Base-by-base conservation (phyloP, 768 basidiomycete genomes). In the Boletus vermiculosoides region DNA sequence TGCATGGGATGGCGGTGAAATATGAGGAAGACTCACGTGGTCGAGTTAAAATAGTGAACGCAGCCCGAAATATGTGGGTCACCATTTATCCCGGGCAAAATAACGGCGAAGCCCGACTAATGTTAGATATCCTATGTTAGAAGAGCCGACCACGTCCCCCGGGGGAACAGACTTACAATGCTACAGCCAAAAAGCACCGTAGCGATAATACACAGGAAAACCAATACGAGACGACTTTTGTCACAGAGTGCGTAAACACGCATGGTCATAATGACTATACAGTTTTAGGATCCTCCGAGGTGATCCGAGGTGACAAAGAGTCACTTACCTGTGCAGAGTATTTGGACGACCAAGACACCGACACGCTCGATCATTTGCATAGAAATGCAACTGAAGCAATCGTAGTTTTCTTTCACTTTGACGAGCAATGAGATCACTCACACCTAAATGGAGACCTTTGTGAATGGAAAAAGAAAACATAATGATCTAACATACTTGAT, bases 221-320 rank as follows among this genome's bases (percentile, higher is more conserved):
- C 5, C 6, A 66, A 44, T 16, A 64, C 42, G 4, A 40, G 31
- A 5, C 55, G 47, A 31, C 44, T 58, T 46, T 55, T 55, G 15
- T 54, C 33, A 18, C 60, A 64, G 23, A 67, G 52, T 5, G 63
- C 65, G 28, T 66, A 67, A 8, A 62, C 60, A 13, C 63, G 66
- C 50, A 66, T 64, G 4, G 52, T 49, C 63, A 66, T 66, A 9
- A 64, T 36, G 40, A 15, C 63, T 64, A 20, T 30, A 30, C 2
- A 18, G 18, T n/a, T 16, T 3, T 31, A 6, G 8, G 16, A 50
- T 20, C 9, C 4, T n/a, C 18, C 12, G 16, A 31, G n/a, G 23
- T 50, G 41, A 36, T 10, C 4, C 30, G n/a, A 16, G 9, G 20
- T 15, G 42, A 20, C 40, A 37, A 25, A 18, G 10, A 2, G 34